Evolutionary conservation across 2,329 filamentous ascomycete species (phyloP), one percentile per base, ranked within the genome.

Genomic region (Penicillium verrucosum): DNA sequence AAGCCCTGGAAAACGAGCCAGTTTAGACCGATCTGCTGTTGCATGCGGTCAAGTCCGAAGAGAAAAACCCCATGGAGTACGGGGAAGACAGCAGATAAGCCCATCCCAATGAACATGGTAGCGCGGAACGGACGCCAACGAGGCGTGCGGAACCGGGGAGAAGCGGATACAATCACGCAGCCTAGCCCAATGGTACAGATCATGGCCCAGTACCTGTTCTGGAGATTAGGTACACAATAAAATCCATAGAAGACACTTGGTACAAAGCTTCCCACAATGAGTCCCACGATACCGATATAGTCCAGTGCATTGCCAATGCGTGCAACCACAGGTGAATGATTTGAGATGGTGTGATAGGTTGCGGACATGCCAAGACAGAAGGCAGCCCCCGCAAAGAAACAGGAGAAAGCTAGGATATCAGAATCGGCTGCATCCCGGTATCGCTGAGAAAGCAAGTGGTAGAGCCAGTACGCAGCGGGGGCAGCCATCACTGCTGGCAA

Each of bases 211-310:
- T 97, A 97, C 3, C 82, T 70, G 42, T 78, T 80, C 77, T 91
- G 85, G 66, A 93, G 72, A 8, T 72, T 67, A 3, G 85, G 84
- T 60, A 86, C 78, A 68, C 88, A 91, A 67, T 84, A 90, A 72
- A 96, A 91, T 4, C 88, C 92, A 73, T 95, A 96, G 73, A 90
- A 94, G 57, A 99, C 75, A 48, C 89, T 89, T 2, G 94, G 92
- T 44, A 97, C 85, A 70, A 93, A 96, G 71, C 89, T 93, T 7
- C 94, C 94, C 64, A 93, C 89, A 57, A 97, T 97, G 64, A 99
- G 78, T 47, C 87, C 85, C 30, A 97, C 90, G 65, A 99, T 99
- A 7, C 94, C 94, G 5, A 93, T 85, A 72, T 99, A 97, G 72
- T 99, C 94, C 55, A 97, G 78, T 73, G 96, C 90, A 72, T 97